phyloP scores from a whole-genome alignment of 139 green algal genomes.

The Coccomyxa sp. region DNA sequence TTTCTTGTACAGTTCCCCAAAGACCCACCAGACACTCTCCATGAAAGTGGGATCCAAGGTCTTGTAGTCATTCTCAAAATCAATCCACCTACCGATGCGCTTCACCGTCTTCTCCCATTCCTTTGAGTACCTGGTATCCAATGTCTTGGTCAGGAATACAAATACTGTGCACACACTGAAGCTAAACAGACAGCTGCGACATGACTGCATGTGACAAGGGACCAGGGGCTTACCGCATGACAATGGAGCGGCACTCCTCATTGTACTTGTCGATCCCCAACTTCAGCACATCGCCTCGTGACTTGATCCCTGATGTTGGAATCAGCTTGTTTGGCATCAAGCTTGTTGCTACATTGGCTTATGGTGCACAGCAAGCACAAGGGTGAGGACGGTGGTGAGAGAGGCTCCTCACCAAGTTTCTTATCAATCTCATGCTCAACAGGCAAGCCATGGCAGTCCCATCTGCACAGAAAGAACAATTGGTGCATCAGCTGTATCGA shows the following conservation, averaged over 20 bases:
- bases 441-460: conserved; percentile 98
- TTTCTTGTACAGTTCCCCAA: conserved; percentile 91
- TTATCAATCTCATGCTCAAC: conserved; percentile 99
- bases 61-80: conserved; percentile 99
- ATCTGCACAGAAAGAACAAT: conserved; percentile 20
- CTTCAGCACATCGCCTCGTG: conserved; percentile 78
- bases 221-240: conserved; percentile 71
- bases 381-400: no score
- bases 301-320: conserved; percentile 71
- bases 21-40: conserved; percentile 98
- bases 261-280: conserved; percentile 99
- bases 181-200: not conserved
- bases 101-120: conserved; percentile 94
- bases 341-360: no score
- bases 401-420: conserved; percentile 70
- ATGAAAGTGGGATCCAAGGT: conserved; percentile 96
- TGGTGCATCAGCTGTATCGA: no score
- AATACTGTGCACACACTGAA: not conserved
- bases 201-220: no score
- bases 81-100: conserved; percentile 97
- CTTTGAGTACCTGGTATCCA: conserved; percentile 71
- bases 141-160: not conserved
- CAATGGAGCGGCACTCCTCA: conserved; percentile 97
- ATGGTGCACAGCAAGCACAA: no score
- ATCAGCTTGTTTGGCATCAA: no score